Evolutionary conservation across 495 filamentous ascomycete species (phyloP).

Genomic region (Penicillium verhagenii): DNA sequence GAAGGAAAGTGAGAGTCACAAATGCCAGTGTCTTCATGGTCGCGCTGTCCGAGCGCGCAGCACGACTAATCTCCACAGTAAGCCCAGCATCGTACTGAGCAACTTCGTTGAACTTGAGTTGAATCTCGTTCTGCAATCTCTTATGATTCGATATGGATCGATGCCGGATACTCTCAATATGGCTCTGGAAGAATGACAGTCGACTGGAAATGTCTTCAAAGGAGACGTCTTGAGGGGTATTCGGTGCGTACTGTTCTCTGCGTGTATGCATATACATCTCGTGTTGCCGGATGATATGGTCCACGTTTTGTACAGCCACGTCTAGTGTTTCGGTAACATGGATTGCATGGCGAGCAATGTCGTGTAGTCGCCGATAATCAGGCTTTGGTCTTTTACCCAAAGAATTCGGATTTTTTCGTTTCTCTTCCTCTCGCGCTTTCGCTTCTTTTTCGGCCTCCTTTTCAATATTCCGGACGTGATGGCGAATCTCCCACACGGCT

Average conservation of each 20-base stretch:
- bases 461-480: conserved; percentile 25
- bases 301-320: conserved; percentile 33
- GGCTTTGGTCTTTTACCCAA: conserved; percentile 12
- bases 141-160: conserved; percentile 41
- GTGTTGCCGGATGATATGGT: conserved; percentile 35
- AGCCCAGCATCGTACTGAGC: conserved; percentile 35
- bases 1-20: conserved; percentile 35
- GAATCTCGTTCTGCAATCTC: conserved; percentile 44
- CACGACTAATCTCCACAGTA: conserved; percentile 33
- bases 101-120: conserved; percentile 37
- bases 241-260: not conserved
- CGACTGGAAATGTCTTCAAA: not conserved
- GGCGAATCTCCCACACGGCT: conserved; percentile 28
- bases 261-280: not conserved
- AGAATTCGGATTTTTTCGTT: not conserved
- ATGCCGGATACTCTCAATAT: conserved; percentile 34
- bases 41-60: conserved; percentile 36
- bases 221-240: not conserved
- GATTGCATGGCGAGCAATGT: conserved; percentile 48
- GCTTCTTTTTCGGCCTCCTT: not conserved
- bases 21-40: conserved; percentile 35
- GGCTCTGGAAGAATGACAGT: conserved; percentile 11
- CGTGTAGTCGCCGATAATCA: conserved; percentile 42
- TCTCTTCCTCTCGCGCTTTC: not conserved
- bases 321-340: conserved; percentile 47